phyloP scores from a whole-genome alignment of 2,329 filamentous ascomycete genomes.

The Sclerotinia trifoliorum region DNA sequence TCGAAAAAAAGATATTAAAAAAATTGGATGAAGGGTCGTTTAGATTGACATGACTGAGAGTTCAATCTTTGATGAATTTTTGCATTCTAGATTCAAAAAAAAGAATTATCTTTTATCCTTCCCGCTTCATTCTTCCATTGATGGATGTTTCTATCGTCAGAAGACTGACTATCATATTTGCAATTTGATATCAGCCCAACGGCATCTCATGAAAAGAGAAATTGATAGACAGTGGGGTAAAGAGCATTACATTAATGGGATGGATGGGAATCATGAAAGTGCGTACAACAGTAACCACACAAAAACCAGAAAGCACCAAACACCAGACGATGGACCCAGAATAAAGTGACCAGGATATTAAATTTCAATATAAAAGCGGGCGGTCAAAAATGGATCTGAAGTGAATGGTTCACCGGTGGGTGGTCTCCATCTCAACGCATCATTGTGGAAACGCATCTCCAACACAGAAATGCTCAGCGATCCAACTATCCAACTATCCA shows the following conservation, averaged over 20 bases:
- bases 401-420: background rate
- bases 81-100: background rate
- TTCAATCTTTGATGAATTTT: background rate
- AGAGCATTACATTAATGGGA: conserved; percentile 11
- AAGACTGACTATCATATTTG: conserved; percentile 3
- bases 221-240: conserved; percentile 13
- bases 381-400: conserved; percentile 5
- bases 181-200: no score
- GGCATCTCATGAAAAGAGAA: background rate
- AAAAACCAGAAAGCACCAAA: background rate
- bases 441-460: conserved; percentile 1
- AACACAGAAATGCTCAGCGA: background rate
- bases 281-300: background rate
- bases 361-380: background rate
- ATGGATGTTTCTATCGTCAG: background rate
- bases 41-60: background rate
- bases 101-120: background rate
- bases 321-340: no score
- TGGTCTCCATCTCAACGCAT: conserved; percentile 6
- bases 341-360: background rate
- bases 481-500: background rate
- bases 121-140: background rate
- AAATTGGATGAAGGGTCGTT: background rate
- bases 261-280: conserved; percentile 7
- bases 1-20: background rate